Evolutionary conservation across 495 filamentous ascomycete species (phyloP), one percentile per base, ranked within the genome.

Genomic region (Hypoxylon cercidicola): DNA sequence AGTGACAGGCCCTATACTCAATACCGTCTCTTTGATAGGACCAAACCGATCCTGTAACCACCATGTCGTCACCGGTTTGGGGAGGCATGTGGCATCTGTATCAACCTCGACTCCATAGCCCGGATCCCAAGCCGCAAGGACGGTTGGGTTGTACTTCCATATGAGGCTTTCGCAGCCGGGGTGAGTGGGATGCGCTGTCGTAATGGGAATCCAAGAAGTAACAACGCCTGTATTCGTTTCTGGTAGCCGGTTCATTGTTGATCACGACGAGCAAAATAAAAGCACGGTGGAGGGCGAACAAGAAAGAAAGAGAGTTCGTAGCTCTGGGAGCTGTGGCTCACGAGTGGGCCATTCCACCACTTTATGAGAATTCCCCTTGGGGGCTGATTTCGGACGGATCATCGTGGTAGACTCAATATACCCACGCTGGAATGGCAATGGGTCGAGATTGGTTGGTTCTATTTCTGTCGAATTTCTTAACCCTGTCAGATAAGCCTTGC

Each of bases 41-140:
- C 60, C 53, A 11, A 51, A 21, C 6, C 43, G 54, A 37, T 66
- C 60, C 40, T 72, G 69, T 21, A 64, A 11, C 72, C 72, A 74
- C 72, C 72, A 74, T 9, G 62, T 64, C 6, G 69, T 72, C 43
- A 66, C 69, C 16, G 63, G 56, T 28, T 68, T 65, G n/a, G 72
- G 72, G 5, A 55, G 63, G 30, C 72, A 74, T 37, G 61, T 55
- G 3, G 53, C 40, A 10, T 48, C 48, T 35, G 25, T 41, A 4
- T 61, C 11, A 30, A 71, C 66, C 6, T 35, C 39, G 15, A 66
- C 4, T 21, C 71, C 71, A 51, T 71, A 69, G 3, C 61, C 69
- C n/a, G 71, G 71, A 45, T 73, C 71, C 58, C 62, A 71, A 18
- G 64, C 64, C 2, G 69, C 64, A 12, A 70, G 43, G 10, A 60